Conservation (phyloP, 2,329 filamentous ascomycete species). For the Neopestalotiopsis clavispora region DNA sequence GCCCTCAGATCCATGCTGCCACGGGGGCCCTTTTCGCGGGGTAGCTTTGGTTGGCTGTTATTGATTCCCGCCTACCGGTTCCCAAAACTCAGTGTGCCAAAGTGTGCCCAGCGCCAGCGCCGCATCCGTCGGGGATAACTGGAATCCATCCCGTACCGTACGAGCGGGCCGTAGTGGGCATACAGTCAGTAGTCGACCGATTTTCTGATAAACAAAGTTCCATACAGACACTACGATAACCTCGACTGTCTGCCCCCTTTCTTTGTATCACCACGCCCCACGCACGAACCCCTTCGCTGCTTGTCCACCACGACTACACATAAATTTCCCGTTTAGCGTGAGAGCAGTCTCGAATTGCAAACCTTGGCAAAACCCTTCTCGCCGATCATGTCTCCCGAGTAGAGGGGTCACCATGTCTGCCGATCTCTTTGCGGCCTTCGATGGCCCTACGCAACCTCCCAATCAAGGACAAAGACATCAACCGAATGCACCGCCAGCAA, state of each 20-base stretch:
- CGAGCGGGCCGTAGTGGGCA: too few species aligned
- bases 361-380: not conserved
- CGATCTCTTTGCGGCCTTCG: slow-evolving; percentile 69
- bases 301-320: not conserved
- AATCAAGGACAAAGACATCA: not conserved
- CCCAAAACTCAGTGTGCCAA: not conserved
- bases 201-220: too few species aligned
- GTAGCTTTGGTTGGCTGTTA: slow-evolving; percentile 16
- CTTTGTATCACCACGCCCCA: not conserved
- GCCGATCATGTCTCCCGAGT: not conserved
- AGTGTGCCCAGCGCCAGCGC: not conserved
- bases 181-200: too few species aligned
- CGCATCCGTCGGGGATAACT: not conserved
- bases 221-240: not conserved
- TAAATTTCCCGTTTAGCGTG: not conserved
- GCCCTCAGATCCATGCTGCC: not conserved
- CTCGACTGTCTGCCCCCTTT: not conserved
- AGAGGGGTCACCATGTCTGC: slow-evolving; percentile 58
- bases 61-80: not conserved
- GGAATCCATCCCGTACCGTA: too few species aligned
- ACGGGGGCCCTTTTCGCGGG: slow-evolving; percentile 15
- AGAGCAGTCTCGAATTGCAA: not conserved
- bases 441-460: slow-evolving; percentile 41
- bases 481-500: slow-evolving; percentile 18
- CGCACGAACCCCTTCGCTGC: not conserved